phyloP scores from a whole-genome alignment of 768 basidiomycete genomes.

The Thelephora ganbajun region DNA sequence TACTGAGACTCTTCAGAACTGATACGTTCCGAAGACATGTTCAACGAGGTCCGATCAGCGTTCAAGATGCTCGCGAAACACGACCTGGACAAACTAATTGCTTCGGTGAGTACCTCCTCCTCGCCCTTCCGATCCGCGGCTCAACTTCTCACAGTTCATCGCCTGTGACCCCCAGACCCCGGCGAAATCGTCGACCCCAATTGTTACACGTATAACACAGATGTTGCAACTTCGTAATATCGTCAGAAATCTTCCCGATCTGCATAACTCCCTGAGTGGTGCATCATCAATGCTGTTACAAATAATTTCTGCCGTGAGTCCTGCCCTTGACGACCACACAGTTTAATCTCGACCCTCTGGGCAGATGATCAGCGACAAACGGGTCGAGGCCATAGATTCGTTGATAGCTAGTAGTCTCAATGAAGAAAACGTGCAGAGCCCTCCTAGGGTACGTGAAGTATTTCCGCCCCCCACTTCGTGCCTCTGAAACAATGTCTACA shows the following conservation, averaged over 20 bases:
- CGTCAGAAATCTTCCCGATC: conserved; percentile 48
- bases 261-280: conserved; percentile 48
- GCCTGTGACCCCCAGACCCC: conserved; percentile 42
- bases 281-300: conserved; percentile 44
- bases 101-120: conserved; percentile 29
- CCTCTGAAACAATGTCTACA: conserved; percentile 12
- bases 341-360: not conserved
- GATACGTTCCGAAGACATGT: conserved; percentile 61
- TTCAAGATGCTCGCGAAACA: conserved; percentile 61
- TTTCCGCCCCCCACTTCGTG: not conserved
- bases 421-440: conserved; percentile 36
- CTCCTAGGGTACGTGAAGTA: conserved; percentile 36
- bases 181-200: conserved; percentile 44
- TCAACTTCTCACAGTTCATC: conserved; percentile 37
- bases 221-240: conserved; percentile 70
- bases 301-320: conserved; percentile 44
- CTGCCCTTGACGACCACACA: not conserved
- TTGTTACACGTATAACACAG: conserved; percentile 43
- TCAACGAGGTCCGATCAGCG: conserved; percentile 51
- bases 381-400: conserved; percentile 47
- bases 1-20: conserved; percentile 36
- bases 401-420: conserved; percentile 55
- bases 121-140: not conserved
- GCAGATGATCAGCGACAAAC: conserved; percentile 65
- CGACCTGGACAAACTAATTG: conserved; percentile 83